These are phyloP conservation scores for Triangularia verruculosa DNA, from an alignment of 2,329 filamentous ascomycete species.

Conservation along the genomic window DNA sequence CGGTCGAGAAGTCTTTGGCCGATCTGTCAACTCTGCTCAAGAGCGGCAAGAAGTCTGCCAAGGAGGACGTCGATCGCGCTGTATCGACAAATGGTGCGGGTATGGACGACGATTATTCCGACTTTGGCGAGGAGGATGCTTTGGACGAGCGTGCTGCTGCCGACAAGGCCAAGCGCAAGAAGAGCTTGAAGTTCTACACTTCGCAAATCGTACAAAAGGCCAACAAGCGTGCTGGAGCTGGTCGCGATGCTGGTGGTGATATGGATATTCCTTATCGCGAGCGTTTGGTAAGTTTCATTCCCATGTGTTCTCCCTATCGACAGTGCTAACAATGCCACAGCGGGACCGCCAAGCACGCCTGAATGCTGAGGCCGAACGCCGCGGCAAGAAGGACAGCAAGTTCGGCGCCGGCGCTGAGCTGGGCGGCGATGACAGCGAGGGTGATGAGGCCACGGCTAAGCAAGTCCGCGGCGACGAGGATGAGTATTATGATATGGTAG, in stretches of 20 bases:
- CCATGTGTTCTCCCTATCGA: background rate
- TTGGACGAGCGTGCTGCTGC: slow-evolving; percentile 76
- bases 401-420: slow-evolving; percentile 62
- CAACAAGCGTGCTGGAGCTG: slow-evolving; percentile 74
- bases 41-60: slow-evolving; percentile 40
- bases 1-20: slow-evolving; percentile 67
- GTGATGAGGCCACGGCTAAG: slow-evolving; percentile 54
- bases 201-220: slow-evolving; percentile 95
- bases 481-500: slow-evolving; percentile 89
- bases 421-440: slow-evolving; percentile 64
- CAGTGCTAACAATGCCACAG: slow-evolving; percentile 18
- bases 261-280: slow-evolving; percentile 85
- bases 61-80: slow-evolving; percentile 37
- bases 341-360: slow-evolving; percentile 82
- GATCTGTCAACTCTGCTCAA: slow-evolving; percentile 64
- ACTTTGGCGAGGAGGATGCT: slow-evolving; percentile 86
- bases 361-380: slow-evolving; percentile 81
- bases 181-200: slow-evolving; percentile 94
- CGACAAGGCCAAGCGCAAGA: slow-evolving; percentile 86
- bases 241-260: slow-evolving; percentile 74
- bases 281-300: slow-evolving; percentile 50
- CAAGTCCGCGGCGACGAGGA: slow-evolving; percentile 55
- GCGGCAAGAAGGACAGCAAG: slow-evolving; percentile 65
- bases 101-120: slow-evolving; percentile 63
- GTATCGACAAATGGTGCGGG: slow-evolving; percentile 39